Evolutionary conservation across 768 basidiomycete genomes (phyloP), one percentile per base, ranked within the genome.

Genomic region (Mycena sanguinolenta): DNA sequence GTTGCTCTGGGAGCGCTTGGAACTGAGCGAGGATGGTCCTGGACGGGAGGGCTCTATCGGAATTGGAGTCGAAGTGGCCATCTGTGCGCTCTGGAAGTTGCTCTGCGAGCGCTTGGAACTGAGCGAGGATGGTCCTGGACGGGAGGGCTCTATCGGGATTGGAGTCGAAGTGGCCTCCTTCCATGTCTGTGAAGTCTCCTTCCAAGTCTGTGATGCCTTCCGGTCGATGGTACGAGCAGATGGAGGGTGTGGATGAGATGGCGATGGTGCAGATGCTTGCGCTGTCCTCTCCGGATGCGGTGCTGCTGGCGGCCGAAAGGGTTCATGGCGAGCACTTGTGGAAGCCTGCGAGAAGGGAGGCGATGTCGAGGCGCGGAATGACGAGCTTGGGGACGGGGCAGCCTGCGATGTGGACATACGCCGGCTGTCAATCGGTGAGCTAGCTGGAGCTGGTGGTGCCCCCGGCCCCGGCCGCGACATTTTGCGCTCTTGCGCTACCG

Each of bases 1-100:
- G 27, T 16, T 63, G 21, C 28, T 58, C 46, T 69, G 67, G 6
- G 67, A 69, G 55, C 46, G 55, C 27, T 53, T 58, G 9, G 67
- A 6, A 34, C 19, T 30, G 6, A 63, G 57, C 23, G 64, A 27
- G 21, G 64, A 55, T 21, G 62, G 39, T 19, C 27, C 32, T 4
- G 36, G 9, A 4, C 12, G 60, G 32, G 55, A 39, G 27, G 32
- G 2, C 46, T 59, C 53, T 14, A 13, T n/a, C n/a, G n/a, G n/a
- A n/a, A n/a, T n/a, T n/a, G n/a, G n/a, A n/a, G n/a, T n/a, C n/a
- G n/a, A n/a, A n/a, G n/a, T n/a, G n/a, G n/a, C n/a, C n/a, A n/a
- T n/a, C n/a, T n/a, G 9, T 30, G 60, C 16, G 30, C 4, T 23
- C 7, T 36, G 25, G 54, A 63, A 58, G 27, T 16, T 63, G 21